Evolutionary conservation across 2,329 filamentous ascomycete species (phyloP), one percentile per base, ranked within the genome.

Genomic region (Epicoccum nigrum): DNA sequence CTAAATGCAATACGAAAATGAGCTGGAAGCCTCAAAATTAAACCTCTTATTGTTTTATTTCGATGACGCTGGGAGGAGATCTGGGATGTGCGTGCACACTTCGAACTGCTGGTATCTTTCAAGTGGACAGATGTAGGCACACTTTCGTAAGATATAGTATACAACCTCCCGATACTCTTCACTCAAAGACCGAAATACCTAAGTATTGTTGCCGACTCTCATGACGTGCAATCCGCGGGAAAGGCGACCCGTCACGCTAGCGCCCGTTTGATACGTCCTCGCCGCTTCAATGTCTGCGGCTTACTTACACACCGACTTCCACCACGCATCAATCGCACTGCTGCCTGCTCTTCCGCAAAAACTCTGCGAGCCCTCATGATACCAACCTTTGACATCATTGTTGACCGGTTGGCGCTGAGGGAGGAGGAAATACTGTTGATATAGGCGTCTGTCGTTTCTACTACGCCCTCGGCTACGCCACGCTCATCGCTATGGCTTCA

Each of bases 401-500:
- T 54, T 45, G 50, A 56, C 48, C 41, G 58, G 51, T 59, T 44
- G 64, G 52, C 52, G 49, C 43, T 59, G 16, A 58, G 56, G 62
- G 52, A 60, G 62, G 62, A 61, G 51, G 53, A 61, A 44, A 48
- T 58, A 17, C 35, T 59, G 17, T 49, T 52, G 21, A 58, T 43
- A 53, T 62, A 67, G 47, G 30, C 17, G 28, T 33, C 39, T 45
- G 19, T 28, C 38, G 33, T 50, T 34, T 45, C 51, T 38, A 30
- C 23, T 6, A 25, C 35, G 31, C 40, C 34, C 54, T n/a, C n/a
- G n/a, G n/a, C n/a, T n/a, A n/a, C n/a, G n/a, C n/a, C n/a, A n/a
- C n/a, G 35, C 21, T 41, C 30, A 19, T 31, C 17, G 43, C 31
- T 7, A 70, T 71, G 68, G 58, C 64, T 51, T 62, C 52, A 7